Conservation (phyloP, 2,329 filamentous ascomycete genomes). For the Sporothrix pallida region DNA sequence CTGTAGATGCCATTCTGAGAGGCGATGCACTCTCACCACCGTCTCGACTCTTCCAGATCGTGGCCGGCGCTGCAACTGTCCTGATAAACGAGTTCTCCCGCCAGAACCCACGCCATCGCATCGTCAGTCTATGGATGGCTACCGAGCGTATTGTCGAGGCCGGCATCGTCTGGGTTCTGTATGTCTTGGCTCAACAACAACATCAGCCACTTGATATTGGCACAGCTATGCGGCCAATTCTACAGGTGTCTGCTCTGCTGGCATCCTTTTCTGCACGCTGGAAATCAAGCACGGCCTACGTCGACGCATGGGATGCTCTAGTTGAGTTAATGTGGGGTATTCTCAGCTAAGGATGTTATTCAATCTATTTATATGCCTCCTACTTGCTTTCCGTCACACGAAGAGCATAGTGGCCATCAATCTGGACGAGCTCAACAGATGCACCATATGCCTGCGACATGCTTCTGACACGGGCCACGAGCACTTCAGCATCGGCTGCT, state of each 20-base stretch:
- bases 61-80: neutral
- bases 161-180: neutral
- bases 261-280: constrained; percentile 9
- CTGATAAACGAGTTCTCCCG: neutral
- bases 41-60: neutral
- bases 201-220: neutral
- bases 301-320: constrained; percentile 8
- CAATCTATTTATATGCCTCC: neutral
- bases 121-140: constrained; percentile 8
- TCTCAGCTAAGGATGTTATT: too few species aligned
- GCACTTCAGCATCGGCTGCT: neutral
- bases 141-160: constrained; percentile 11
- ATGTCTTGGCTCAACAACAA: neutral
- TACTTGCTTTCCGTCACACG: neutral
- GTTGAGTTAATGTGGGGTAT: constrained; percentile 11
- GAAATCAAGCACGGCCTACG: neutral
- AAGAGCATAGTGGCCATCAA: constrained; percentile 1
- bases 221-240: constrained; percentile 10
- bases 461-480: neutral
- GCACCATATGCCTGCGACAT: constrained; percentile 13
- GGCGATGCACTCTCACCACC: neutral
- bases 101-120: neutral
- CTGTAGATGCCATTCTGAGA: neutral
- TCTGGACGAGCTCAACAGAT: neutral
- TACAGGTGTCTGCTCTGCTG: neutral